Base-by-base conservation (phyloP, 208 protist genomes). In the Crithidia fasciculata region DNA sequence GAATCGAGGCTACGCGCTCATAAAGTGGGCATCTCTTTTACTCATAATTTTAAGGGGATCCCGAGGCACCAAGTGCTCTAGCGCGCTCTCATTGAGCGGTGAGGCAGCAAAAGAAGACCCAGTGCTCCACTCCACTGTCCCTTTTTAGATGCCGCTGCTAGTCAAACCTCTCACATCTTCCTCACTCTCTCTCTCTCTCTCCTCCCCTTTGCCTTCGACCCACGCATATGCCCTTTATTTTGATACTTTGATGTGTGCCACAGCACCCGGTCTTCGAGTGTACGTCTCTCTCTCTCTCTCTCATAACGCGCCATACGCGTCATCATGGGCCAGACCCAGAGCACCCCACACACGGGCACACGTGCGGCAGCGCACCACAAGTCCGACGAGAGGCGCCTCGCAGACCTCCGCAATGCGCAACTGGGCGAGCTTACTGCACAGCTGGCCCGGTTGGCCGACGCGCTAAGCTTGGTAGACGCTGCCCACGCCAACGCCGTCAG, bases 281-380 rank as follows among this genome's bases (percentile, higher is more conserved):
- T 52, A 19, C 69, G 13, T 61, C 53, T 16, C 40, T 41, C 68
- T 54, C 57, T 56, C 56, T 37, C 68, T 65, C 47, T 53, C 43
- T 16, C 50, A 37, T 50, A 15, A 13, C 0, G 13, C 18, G 53
- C 18, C 40, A 13, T 15, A 43, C 44, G 28, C 28, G 3, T 65
- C 18, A 45, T 41, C 12, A 77, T 77, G 72, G 72, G 72, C 0
- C 63, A 77, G 36, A 7, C 15, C 8, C 57, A 65, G 1, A 77
- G 64, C 55, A 57, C 64, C 28, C 54, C 66, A 47, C 41, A 18
- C 57, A 5, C 5, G 1, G 28, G 54, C 28, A 5, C 54, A 58
- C 8, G 5, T 15, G 54, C 28, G 19, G 54, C 54, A 58, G 18
- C 28, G 45, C 4, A 18, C 54, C 54, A 68, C 37, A 15, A 37